Base-by-base conservation (phyloP, 129 eudicot species). In the Artemisia tridentata region DNA sequence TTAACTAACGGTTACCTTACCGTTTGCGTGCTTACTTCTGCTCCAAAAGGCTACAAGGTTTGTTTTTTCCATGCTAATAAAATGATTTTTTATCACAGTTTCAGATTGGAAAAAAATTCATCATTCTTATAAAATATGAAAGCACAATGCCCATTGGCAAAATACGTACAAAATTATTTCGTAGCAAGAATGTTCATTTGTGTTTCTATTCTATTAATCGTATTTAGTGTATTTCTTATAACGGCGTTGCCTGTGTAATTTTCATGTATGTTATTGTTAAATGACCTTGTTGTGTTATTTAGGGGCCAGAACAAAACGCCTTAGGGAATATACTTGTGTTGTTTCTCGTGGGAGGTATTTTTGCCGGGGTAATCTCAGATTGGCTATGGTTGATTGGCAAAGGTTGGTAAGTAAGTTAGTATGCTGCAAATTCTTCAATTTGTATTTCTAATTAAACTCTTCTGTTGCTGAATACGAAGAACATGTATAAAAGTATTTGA, bases 291-390 rank as follows among this genome's bases (percentile, higher is more conserved):
- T n/a, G n/a, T n/a, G n/a, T n/a, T n/a, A n/a, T n/a, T n/a, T 15
- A 78, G 88, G 88, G 88, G 34, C 85, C 85, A 41, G 88, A 84
- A 73, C 88, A 84, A 65, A 84, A 84, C 34, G 88, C 88, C 3
- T 46, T 84, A 55, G 88, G 85, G 47, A 84, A 84, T 64, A 81
- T 84, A 34, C 74, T 84, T 8, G 77, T 78, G 20, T 7, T 78
- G 79, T 80, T 78, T 78, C 79, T 74, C 14, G 7, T 74, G 7
- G 75, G 80, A 25, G 85, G 85, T 54, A 66, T 84, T 59, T 80
- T 71, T 57, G 75, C 75, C 3, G 83, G 88, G 16, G 83, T 78
- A 17, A 55, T 64, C 3, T 69, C 65, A 4, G 85, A 84, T 50
- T 80, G 85, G 85, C 67, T 84, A 66, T 80, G 88, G 88, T 76